These are phyloP conservation scores for Hypholoma sublateritium DNA, from an alignment of 768 basidiomycete species.

Conservation along the genomic window DNA sequence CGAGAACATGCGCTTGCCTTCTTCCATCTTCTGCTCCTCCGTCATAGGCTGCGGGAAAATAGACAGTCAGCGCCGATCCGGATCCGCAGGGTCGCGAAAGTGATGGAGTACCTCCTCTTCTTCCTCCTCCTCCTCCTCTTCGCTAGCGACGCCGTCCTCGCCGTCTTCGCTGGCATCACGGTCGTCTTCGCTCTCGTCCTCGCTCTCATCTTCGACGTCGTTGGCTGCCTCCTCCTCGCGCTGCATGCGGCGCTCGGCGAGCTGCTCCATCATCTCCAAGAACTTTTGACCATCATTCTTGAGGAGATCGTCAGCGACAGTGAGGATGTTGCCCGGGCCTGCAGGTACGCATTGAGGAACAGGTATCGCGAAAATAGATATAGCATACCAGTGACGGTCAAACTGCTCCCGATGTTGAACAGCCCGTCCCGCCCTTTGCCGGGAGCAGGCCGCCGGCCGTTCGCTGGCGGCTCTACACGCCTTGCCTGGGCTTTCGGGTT, in stretches of 20 bases:
- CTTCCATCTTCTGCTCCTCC: constrained; percentile 98
- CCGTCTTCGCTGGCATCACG: constrained; percentile 63
- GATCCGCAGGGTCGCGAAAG: constrained; percentile 10
- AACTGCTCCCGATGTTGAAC: constrained; percentile 76
- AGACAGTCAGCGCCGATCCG: constrained; percentile 1
- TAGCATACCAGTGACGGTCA: constrained; percentile 77
- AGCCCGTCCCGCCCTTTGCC: constrained; percentile 60
- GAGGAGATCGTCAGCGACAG: constrained; percentile 96
- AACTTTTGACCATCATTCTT: constrained; percentile 99
- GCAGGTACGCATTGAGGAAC: constrained; percentile 9
- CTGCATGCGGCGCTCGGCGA: constrained; percentile 91
- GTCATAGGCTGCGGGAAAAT: constrained; percentile 62
- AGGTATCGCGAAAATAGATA: not conserved
- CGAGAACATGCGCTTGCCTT: constrained; percentile 99
- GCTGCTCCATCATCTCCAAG: constrained; percentile 99
- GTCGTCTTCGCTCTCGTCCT: constrained; percentile 46
- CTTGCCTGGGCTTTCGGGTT: constrained; percentile 18
- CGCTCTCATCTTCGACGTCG: constrained; percentile 47
- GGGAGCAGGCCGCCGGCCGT: constrained; percentile 18
- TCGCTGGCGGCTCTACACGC: constrained; percentile 14
- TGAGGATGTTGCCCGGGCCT: constrained; percentile 93
- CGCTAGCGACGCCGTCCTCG: constrained; percentile 58
- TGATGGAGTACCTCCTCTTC: constrained; percentile 55
- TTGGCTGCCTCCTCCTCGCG: constrained; percentile 69
- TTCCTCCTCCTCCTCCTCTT: constrained; percentile 64